Conservation (phyloP, 306 rosid species). For the Myrica gale region DNA sequence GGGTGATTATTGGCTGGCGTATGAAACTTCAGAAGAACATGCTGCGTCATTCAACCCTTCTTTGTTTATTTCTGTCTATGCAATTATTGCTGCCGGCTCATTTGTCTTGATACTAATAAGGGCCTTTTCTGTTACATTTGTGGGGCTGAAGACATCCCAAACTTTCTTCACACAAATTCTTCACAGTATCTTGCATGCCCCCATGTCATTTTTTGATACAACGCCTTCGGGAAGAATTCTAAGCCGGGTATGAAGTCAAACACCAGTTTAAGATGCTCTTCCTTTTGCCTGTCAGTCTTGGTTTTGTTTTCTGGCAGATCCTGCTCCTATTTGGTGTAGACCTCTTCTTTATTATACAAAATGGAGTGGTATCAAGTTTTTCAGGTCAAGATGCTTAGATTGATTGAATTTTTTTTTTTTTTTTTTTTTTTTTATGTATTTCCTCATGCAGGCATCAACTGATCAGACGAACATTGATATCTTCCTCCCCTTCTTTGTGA, state of each 20-base stretch:
- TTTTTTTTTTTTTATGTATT: constrained; percentile 19
- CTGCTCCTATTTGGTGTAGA: not conserved
- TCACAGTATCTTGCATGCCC: constrained; percentile 81
- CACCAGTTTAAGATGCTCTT: not conserved
- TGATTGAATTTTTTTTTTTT: not conserved
- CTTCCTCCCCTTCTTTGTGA: constrained; percentile 62
- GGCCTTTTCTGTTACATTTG: constrained; percentile 38
- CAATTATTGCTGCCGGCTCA: constrained; percentile 42
- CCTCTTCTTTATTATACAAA: too few relatives aligned
- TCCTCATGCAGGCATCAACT: constrained; percentile 66
- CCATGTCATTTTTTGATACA: constrained; percentile 95
- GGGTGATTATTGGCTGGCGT: constrained; percentile 88
- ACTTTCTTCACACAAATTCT: constrained; percentile 74
- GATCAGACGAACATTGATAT: constrained; percentile 87
- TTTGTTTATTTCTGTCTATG: constrained; percentile 60
- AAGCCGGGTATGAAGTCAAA: constrained; percentile 68
- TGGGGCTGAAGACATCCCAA: constrained; percentile 82
- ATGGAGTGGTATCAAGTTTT: not conserved
- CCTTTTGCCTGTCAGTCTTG: not conserved
- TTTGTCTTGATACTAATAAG: constrained; percentile 44
- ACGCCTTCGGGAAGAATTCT: constrained; percentile 95
- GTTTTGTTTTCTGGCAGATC: not conserved
- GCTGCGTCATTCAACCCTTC: constrained; percentile 55
- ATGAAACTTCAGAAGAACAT: constrained; percentile 70
- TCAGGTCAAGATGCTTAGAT: not conserved